Percentiles rank a stretch among this genome's conserved stretches.
Conservation (phyloP, 106 monocot genomes). For the Acorus calamus region DNA sequence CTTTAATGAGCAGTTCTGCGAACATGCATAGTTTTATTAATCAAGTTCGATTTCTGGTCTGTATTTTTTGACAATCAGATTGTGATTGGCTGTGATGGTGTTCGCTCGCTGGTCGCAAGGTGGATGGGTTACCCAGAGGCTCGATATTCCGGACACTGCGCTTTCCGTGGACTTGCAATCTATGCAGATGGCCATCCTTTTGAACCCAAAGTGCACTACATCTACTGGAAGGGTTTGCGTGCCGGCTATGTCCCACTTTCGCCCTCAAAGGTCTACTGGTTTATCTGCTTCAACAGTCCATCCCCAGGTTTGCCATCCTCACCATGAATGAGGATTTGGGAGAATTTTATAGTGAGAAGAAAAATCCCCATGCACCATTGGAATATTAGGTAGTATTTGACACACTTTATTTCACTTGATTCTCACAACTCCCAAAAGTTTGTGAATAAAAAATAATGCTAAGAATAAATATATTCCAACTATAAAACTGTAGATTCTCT, state of each 20-base stretch:
- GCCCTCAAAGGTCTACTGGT: constrained; percentile 79
- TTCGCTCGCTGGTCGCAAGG: constrained; percentile 71
- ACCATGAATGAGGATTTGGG: too few species aligned
- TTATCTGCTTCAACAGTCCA: constrained; percentile 79
- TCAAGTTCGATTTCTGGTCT: background rate
- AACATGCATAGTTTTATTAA: background rate
- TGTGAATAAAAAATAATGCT: too few species aligned
- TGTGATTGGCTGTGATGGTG: constrained; percentile 87
- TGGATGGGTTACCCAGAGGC: constrained; percentile 97
- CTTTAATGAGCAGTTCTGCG: too few species aligned
- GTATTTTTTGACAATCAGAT: constrained; percentile 31
- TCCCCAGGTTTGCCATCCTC: constrained; percentile 47
- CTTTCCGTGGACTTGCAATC: constrained; percentile 70
- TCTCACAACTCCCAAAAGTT: too few species aligned
- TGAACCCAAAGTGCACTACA: constrained; percentile 53
- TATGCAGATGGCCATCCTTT: constrained; percentile 81
- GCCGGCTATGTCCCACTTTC: constrained; percentile 87
- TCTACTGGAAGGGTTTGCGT: constrained; percentile 75
- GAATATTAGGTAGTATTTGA: too few species aligned
- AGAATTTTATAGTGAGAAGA: too few species aligned
- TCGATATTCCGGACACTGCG: constrained; percentile 76
- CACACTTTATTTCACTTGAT: too few species aligned
- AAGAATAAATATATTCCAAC: too few species aligned
- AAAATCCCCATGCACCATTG: too few species aligned
- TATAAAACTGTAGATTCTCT: too few species aligned